phyloP scores from a whole-genome alignment of 768 basidiomycete genomes.

The Pulveroboletus sp. region DNA sequence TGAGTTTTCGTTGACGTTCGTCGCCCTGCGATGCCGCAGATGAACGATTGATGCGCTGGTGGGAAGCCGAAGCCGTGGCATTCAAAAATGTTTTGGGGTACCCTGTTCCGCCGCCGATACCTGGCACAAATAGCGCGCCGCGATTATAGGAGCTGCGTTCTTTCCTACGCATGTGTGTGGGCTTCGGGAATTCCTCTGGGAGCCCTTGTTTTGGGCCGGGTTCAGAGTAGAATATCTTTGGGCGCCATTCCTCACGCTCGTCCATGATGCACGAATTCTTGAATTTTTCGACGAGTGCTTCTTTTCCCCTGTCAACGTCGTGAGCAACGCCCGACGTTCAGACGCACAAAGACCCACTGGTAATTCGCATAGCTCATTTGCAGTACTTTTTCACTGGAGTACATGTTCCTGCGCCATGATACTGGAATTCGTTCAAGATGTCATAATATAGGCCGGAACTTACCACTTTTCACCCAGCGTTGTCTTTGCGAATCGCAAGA shows the following conservation, averaged over 20 bases:
- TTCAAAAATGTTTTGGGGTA: constrained; percentile 30
- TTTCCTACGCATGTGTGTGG: constrained; percentile 78
- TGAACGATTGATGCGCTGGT: constrained; percentile 19
- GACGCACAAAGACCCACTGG: constrained; percentile 56
- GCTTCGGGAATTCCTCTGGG: constrained; percentile 77
- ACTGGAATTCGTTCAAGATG: constrained; percentile 2
- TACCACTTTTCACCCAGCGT: constrained; percentile 83
- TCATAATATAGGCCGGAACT: constrained; percentile 14
- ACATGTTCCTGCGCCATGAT: constrained; percentile 69
- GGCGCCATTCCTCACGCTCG: constrained; percentile 77
- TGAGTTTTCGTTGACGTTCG: constrained; percentile 25
- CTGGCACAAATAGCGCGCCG: constrained; percentile 65
- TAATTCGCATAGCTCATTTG: constrained; percentile 94
- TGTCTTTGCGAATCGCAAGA: constrained; percentile 70
- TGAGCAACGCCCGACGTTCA: constrained; percentile 5
- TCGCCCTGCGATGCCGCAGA: constrained; percentile 13
- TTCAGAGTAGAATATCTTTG: constrained; percentile 79
- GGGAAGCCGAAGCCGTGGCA: constrained; percentile 10
- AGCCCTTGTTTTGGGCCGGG: constrained; percentile 69
- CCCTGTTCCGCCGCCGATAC: constrained; percentile 25
- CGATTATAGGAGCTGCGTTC: constrained; percentile 81
- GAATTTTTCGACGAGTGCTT: constrained; percentile 88
- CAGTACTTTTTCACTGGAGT: constrained; percentile 85
- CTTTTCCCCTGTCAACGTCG: constrained; percentile 63
- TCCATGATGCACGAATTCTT: constrained; percentile 91